A percentile compares a stretch with the other conserved stretches of the same genome.
These are phyloP conservation scores for Phytophthora cryptogea DNA, from an alignment of 352 stramenopile species.

Conservation along the genomic window DNA sequence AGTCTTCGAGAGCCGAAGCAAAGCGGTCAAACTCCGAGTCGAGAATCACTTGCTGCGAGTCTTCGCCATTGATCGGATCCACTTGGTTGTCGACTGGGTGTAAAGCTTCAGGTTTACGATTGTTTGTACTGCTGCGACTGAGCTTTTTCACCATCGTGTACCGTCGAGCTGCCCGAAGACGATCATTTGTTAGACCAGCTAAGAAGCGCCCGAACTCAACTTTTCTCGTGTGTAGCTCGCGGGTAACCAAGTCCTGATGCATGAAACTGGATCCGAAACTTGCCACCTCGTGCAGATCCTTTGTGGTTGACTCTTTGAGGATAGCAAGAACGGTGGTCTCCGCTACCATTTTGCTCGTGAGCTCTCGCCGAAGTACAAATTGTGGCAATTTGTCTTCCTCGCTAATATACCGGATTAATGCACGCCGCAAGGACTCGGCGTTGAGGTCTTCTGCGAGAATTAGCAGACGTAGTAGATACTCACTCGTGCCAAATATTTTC, in stretches of 20 bases:
- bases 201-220: constrained; percentile 60
- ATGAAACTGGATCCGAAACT: constrained; percentile 48
- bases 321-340: constrained; percentile 71
- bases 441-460: constrained; percentile 80
- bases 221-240: constrained; percentile 69
- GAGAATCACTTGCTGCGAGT: constrained; percentile 6
- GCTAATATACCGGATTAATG: constrained; percentile 61
- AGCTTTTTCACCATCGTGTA: constrained; percentile 23
- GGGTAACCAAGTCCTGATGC: constrained; percentile 58
- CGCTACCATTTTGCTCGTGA: constrained; percentile 74
- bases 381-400: constrained; percentile 51
- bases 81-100: constrained; percentile 10
- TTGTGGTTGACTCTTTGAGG: constrained; percentile 55
- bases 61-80: neutral
- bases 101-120: neutral
- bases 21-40: constrained; percentile 47
- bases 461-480: constrained; percentile 71
- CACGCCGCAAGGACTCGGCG: constrained; percentile 54
- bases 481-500: constrained; percentile 68
- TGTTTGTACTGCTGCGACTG: neutral
- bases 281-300: constrained; percentile 58
- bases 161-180: constrained; percentile 46
- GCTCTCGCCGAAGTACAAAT: constrained; percentile 68
- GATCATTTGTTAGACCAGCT: constrained; percentile 58
- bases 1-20: constrained; percentile 44